phyloP scores from a whole-genome alignment of 1,284 basidiomycete species.

The Ceratobasidium sp. region DNA sequence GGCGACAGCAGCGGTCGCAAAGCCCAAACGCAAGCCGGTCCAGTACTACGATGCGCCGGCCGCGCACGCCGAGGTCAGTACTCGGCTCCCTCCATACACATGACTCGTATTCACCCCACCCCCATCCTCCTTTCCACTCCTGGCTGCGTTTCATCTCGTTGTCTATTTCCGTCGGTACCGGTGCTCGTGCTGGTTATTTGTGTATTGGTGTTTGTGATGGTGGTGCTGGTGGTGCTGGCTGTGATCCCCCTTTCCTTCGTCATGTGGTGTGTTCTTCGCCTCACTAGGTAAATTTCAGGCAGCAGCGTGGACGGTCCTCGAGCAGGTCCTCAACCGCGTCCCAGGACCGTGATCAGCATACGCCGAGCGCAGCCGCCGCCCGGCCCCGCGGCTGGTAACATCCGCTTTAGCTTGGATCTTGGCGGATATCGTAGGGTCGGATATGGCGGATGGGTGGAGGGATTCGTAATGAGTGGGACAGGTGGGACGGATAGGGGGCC shows the following conservation, averaged over 20 bases:
- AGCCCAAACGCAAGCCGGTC: conserved; percentile 22
- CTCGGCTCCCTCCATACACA: neutral
- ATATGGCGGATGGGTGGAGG: neutral
- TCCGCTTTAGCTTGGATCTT: too few species aligned
- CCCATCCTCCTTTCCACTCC: neutral
- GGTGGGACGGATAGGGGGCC: conserved; percentile 4
- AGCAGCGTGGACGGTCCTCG: conserved; percentile 40
- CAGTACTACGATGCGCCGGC: conserved; percentile 29
- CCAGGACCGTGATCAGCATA: conserved; percentile 18
- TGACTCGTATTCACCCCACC: conserved; percentile 3
- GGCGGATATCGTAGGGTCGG: too few species aligned
- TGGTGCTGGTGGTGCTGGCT: conserved; percentile 1
- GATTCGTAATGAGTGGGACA: neutral
- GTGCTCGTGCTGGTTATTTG: too few species aligned
- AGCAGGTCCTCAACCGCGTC: conserved; percentile 38
- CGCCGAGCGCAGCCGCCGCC: neutral
- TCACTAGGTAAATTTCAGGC: conserved; percentile 39
- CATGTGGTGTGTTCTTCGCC: neutral
- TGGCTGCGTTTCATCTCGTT: neutral
- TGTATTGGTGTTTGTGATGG: too few species aligned
- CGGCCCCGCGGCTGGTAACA: too few species aligned
- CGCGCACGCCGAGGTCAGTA: conserved; percentile 38
- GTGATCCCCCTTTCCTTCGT: neutral
- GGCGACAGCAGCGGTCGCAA: neutral
- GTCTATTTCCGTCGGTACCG: neutral